Evolutionary conservation across 179 eudicot species (phyloP).

Genomic region (Drosera spatulata): DNA sequence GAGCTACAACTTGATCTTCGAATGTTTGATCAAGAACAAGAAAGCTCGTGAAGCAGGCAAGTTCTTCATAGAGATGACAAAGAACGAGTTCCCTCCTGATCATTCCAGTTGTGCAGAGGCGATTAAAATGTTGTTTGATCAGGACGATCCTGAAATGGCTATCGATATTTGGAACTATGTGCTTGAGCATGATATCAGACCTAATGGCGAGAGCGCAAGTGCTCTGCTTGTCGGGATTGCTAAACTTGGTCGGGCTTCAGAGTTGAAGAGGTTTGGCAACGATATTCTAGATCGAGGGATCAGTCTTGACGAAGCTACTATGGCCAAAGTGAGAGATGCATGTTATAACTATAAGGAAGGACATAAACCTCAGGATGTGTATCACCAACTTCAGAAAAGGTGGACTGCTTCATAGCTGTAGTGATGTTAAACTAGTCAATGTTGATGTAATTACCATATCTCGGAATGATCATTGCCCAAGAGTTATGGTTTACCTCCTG

Average conservation of each 20-base stretch:
- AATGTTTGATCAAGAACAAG: conserved; percentile 53
- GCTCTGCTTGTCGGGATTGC: conserved; percentile 57
- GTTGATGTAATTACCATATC: too few species aligned
- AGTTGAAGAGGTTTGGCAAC: conserved; percentile 43
- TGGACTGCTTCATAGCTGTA: conserved; percentile 32
- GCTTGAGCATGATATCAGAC: conserved; percentile 30
- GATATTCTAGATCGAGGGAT: conserved; percentile 11
- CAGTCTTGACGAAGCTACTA: conserved; percentile 45
- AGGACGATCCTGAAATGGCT: conserved; percentile 74
- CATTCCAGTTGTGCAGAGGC: conserved; percentile 52
- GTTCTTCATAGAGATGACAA: conserved; percentile 64
- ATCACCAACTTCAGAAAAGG: conserved; percentile 41
- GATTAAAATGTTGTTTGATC: conserved; percentile 47
- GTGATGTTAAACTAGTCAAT: too few species aligned
- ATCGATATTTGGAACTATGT: conserved; percentile 63
- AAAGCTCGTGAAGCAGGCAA: conserved; percentile 50
- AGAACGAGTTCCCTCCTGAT: conserved; percentile 64
- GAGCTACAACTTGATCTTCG: conserved; percentile 62
- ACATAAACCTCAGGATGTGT: conserved; percentile 39
- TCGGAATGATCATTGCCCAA: too few species aligned
- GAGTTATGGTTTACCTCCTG: too few species aligned
- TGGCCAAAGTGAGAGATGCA: conserved; percentile 44
- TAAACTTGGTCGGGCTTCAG: conserved; percentile 40
- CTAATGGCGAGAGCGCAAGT: conserved; percentile 55
- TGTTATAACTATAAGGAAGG: conserved; percentile 27